phyloP scores from a whole-genome alignment of 495 filamentous ascomycete genomes.

The Clohesyomyces aquaticus region DNA sequence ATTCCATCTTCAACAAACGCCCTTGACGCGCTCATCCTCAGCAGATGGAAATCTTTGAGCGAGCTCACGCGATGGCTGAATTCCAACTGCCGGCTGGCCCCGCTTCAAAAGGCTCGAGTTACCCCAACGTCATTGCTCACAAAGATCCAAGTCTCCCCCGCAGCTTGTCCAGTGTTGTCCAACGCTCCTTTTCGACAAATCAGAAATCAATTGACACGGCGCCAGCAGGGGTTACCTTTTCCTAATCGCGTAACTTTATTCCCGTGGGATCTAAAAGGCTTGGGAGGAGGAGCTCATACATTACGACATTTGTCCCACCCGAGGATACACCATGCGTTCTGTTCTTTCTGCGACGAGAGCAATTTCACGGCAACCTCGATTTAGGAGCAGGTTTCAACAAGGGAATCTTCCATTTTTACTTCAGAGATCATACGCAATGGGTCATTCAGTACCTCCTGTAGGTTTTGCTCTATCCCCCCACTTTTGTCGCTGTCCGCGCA shows the following conservation, averaged over 20 bases:
- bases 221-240: neutral
- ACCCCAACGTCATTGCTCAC: constrained; percentile 14
- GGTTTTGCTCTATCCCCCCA: too few species aligned
- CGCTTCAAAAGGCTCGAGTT: neutral
- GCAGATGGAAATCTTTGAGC: neutral
- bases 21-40: constrained; percentile 1
- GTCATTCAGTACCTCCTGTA: constrained; percentile 43
- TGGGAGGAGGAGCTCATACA: neutral
- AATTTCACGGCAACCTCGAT: constrained; percentile 28
- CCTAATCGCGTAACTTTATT: constrained; percentile 1
- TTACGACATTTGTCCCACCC: constrained; percentile 1
- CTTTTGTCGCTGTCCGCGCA: neutral
- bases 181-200: neutral
- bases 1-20: neutral
- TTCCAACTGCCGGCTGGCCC: constrained; percentile 2
- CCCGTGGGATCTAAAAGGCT: neutral
- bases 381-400: constrained; percentile 41
- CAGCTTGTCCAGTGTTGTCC: neutral
- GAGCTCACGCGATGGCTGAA: neutral
- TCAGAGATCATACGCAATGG: constrained; percentile 43
- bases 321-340: constrained; percentile 26
- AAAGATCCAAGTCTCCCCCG: constrained; percentile 1
- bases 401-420: constrained; percentile 39
- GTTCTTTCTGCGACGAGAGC: constrained; percentile 20
- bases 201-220: neutral